A percentile compares a stretch with the other conserved stretches of the same genome.
Evolutionary conservation across 805 yeast species (phyloP).

Genomic region (Lachancea thermotolerans): DNA sequence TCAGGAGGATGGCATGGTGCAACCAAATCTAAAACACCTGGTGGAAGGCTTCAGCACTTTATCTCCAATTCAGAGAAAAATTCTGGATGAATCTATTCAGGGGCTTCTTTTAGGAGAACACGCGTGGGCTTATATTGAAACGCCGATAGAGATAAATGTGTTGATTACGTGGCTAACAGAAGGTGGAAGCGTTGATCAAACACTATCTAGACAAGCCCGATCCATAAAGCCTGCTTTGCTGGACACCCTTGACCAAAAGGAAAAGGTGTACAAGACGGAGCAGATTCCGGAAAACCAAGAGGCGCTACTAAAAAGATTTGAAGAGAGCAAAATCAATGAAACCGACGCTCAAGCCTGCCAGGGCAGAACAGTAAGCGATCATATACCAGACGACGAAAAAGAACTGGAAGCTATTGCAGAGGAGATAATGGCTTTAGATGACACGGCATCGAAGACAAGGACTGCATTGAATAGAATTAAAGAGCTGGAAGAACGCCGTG

Average conservation of each 20-base stretch:
- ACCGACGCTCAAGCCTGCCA: constrained; percentile 20
- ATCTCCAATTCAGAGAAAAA: constrained; percentile 45
- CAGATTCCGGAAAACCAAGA: constrained; percentile 33
- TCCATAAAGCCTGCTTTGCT: constrained; percentile 45
- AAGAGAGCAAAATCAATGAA: constrained; percentile 32
- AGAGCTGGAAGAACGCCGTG: constrained; percentile 29
- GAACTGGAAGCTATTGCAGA: constrained; percentile 30
- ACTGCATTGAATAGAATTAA: constrained; percentile 17
- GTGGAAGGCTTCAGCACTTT: neutral
- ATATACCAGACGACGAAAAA: constrained; percentile 12
- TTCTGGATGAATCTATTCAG: constrained; percentile 59
- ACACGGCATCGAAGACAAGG: constrained; percentile 25
- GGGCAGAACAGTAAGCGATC: constrained; percentile 3
- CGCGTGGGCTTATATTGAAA: constrained; percentile 71
- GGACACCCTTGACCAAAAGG: neutral
- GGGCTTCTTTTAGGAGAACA: constrained; percentile 40
- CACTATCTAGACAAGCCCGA: constrained; percentile 54
- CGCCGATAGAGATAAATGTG: constrained; percentile 46
- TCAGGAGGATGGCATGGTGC: too few species aligned
- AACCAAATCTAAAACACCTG: neutral
- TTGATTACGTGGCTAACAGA: constrained; percentile 63
- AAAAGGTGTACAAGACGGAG: neutral
- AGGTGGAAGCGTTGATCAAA: constrained; percentile 68
- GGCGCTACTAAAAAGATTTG: constrained; percentile 36
- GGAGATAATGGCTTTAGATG: constrained; percentile 35